These are phyloP conservation scores for Pythium aquatile DNA, from an alignment of 352 stramenopile genomes.

Conservation along the genomic window DNA sequence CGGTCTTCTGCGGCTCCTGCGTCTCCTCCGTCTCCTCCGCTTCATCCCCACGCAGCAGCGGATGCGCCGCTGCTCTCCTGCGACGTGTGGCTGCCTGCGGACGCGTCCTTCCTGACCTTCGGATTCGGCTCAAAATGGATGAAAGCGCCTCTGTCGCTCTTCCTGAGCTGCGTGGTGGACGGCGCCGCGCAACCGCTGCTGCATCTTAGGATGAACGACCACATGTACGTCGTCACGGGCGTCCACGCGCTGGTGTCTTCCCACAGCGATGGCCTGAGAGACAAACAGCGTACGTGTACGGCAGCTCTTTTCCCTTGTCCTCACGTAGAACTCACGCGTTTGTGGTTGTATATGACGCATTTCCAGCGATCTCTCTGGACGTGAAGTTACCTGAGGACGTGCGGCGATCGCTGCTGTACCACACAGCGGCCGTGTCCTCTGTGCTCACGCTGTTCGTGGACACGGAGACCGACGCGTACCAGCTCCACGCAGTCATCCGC, in stretches of 20 bases:
- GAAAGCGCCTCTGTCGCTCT: conserved; percentile 2
- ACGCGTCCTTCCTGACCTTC: conserved; percentile 16
- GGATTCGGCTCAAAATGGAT: conserved; percentile 20
- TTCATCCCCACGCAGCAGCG: neutral
- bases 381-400: conserved; percentile 18
- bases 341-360: neutral
- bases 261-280: neutral
- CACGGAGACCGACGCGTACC: conserved; percentile 8
- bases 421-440: conserved; percentile 20
- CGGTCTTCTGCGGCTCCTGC: neutral
- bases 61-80: conserved; percentile 11
- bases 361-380: conserved; percentile 22
- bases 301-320: too few species aligned
- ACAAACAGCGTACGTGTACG: conserved; percentile 18
- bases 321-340: neutral
- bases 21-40: neutral
- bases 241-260: neutral
- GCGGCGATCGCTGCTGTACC: conserved; percentile 21
- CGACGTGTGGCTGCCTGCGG: conserved; percentile 17
- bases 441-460: conserved; percentile 21
- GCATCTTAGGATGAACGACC: conserved; percentile 16
- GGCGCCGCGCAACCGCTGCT: conserved; percentile 11
- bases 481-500: conserved; percentile 12
- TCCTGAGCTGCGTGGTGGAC: conserved; percentile 11
- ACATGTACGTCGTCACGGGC: conserved; percentile 7